phyloP scores from a whole-genome alignment of 2,329 filamentous ascomycete genomes.

The Claviceps humidiphila region DNA sequence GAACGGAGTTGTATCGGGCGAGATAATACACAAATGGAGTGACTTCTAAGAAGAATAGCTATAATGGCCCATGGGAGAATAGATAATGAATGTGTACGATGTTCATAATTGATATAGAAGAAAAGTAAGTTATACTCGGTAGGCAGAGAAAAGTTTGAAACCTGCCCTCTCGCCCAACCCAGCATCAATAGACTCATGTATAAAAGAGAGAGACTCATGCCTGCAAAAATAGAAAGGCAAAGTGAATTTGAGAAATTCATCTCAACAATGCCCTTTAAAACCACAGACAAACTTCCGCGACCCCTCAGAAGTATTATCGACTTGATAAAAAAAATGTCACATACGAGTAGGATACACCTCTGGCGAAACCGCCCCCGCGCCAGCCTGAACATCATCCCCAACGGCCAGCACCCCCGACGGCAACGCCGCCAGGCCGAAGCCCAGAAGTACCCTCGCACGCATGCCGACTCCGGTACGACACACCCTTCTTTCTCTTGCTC shows the following conservation, averaged over 20 bases:
- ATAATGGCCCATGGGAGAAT: too few species aligned
- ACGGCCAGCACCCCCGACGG: neutral
- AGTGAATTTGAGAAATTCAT: neutral
- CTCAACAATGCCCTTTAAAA: neutral
- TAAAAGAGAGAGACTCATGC: too few species aligned
- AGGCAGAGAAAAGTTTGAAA: too few species aligned
- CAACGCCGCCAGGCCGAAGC: neutral
- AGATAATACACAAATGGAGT: too few species aligned
- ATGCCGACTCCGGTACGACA: neutral
- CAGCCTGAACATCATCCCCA: neutral
- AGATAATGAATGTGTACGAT: too few species aligned
- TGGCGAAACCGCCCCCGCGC: constrained; percentile 10
- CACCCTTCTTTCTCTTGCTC: neutral
- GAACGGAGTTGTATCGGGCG: too few species aligned
- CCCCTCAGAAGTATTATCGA: too few species aligned
- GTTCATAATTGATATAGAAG: too few species aligned
- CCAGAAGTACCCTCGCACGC: neutral
- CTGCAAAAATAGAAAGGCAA: neutral
- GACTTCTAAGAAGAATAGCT: too few species aligned
- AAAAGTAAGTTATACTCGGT: too few species aligned
- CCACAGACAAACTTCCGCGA: neutral
- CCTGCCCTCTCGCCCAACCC: too few species aligned
- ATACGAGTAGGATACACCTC: constrained; percentile 15
- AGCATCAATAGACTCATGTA: too few species aligned
- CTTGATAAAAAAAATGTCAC: neutral